phyloP scores from a whole-genome alignment of 768 basidiomycete genomes.

The Tricholoma hemisulphureum region DNA sequence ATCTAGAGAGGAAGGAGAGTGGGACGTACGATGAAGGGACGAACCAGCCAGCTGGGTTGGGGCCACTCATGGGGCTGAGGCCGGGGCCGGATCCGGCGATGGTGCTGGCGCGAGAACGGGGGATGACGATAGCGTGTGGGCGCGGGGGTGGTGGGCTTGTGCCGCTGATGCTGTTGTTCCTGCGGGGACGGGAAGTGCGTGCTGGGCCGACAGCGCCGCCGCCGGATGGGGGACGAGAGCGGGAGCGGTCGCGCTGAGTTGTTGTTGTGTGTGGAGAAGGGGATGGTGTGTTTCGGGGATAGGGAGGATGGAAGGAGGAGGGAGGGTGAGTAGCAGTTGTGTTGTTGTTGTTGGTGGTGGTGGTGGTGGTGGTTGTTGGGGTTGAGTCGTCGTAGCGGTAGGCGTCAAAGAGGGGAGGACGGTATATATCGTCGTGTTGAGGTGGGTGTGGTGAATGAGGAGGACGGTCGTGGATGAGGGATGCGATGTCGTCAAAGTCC shows the following conservation, averaged over 20 bases:
- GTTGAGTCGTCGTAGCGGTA: too few relatives aligned
- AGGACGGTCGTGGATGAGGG: too few relatives aligned
- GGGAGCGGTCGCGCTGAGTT: conserved; percentile 44
- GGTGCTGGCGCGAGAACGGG: conserved; percentile 26
- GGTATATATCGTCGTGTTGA: too few relatives aligned
- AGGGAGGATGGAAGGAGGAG: conserved; percentile 13
- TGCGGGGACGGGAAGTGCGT: conserved; percentile 51
- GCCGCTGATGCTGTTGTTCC: conserved; percentile 60
- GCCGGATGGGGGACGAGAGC: conserved; percentile 38
- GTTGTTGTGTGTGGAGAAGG: too few relatives aligned
- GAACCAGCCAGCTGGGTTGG: conserved; percentile 25
- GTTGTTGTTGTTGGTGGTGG: too few relatives aligned
- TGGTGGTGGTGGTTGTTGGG: too few relatives aligned
- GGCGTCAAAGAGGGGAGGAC: too few relatives aligned
- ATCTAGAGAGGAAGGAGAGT: background rate
- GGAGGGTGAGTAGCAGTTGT: too few relatives aligned
- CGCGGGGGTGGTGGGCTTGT: conserved; percentile 52
- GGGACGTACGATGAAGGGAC: conserved; percentile 29
- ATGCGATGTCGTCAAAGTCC: too few relatives aligned
- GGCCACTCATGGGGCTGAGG: background rate
- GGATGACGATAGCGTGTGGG: conserved; percentile 74
- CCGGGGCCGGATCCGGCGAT: conserved; percentile 14
- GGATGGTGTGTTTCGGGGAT: conserved; percentile 14
- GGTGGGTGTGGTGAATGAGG: too few relatives aligned
- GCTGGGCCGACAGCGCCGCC: conserved; percentile 46